phyloP scores from a whole-genome alignment of 2,329 filamentous ascomycete genomes.

The Fusarium sp. region DNA sequence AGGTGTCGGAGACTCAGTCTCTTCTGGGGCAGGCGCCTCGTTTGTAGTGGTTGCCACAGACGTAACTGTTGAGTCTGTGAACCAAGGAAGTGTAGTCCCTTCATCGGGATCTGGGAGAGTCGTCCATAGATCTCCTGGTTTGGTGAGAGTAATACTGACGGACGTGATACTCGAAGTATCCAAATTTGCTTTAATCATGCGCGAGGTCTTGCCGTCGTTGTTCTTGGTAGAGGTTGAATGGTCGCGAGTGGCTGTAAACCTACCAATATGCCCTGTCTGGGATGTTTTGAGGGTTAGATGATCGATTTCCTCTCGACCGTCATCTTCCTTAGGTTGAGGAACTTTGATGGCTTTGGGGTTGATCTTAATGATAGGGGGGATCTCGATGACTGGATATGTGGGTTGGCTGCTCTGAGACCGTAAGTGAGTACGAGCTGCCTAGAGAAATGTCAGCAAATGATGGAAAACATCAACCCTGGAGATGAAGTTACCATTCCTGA shows the following conservation, averaged over 20 bases:
- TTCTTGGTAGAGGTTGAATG: not conserved
- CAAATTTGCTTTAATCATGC: not conserved
- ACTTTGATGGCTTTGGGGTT: not conserved
- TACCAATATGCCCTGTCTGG: not conserved
- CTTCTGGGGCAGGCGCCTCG: not conserved
- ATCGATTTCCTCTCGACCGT: not conserved
- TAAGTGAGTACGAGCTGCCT: not conserved
- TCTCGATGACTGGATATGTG: not conserved
- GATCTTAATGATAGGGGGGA: not conserved
- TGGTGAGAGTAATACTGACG: conserved; percentile 4
- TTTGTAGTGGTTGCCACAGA: not conserved
- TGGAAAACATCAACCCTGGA: not conserved
- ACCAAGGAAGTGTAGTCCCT: not conserved
- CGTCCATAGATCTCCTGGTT: not conserved
- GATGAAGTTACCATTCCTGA: not conserved
- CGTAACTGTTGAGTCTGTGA: not conserved
- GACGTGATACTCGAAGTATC: not conserved
- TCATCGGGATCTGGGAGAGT: conserved; percentile 4
- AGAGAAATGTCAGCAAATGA: not conserved
- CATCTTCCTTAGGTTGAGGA: not conserved
- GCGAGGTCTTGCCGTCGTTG: not conserved
- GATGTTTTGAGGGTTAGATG: not conserved
- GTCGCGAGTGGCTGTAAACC: not conserved
- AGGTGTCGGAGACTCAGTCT: not conserved
- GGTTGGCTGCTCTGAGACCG: not conserved